Evolutionary conservation across 2,329 filamentous ascomycete genomes (phyloP).

Genomic region (Claviceps humidiphila): DNA sequence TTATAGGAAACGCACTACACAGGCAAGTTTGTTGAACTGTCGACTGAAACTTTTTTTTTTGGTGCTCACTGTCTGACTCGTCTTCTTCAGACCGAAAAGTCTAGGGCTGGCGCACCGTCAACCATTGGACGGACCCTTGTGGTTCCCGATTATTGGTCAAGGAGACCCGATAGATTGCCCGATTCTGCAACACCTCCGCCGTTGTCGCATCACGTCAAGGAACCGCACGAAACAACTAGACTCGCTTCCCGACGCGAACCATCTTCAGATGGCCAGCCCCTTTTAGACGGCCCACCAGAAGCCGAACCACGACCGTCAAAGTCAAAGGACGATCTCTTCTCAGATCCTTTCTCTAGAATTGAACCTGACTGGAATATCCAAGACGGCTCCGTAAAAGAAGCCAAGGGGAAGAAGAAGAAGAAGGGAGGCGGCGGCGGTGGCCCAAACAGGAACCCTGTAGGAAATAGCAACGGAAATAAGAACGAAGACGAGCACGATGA

Average conservation of each 20-base stretch:
- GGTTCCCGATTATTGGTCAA: slow-evolving; percentile 1
- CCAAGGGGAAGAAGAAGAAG: slow-evolving; percentile 11
- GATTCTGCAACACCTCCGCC: neutral
- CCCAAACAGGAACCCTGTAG: slow-evolving; percentile 5
- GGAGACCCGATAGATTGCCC: neutral
- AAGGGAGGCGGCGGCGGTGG: slow-evolving; percentile 1
- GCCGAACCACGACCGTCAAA: neutral
- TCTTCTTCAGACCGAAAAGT: neutral
- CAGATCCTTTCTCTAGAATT: slow-evolving; percentile 12
- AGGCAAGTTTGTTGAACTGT: neutral
- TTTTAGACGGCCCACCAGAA: neutral
- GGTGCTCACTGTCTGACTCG: neutral
- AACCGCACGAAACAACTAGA: slow-evolving; percentile 1
- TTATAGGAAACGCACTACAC: neutral
- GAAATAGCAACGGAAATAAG: slow-evolving; percentile 4
- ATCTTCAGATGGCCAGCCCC: neutral
- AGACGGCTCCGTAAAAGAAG: slow-evolving; percentile 8
- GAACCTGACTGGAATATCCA: slow-evolving; percentile 11
- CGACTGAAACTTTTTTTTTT: neutral
- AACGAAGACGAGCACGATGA: slow-evolving; percentile 1
- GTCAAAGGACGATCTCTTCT: slow-evolving; percentile 7
- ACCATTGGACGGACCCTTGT: neutral
- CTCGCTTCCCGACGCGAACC: slow-evolving; percentile 7
- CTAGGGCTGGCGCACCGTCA: neutral
- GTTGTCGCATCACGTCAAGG: neutral